Base-by-base conservation (phyloP, 2,329 filamentous ascomycete genomes). In the Trichoderma hamatum region DNA sequence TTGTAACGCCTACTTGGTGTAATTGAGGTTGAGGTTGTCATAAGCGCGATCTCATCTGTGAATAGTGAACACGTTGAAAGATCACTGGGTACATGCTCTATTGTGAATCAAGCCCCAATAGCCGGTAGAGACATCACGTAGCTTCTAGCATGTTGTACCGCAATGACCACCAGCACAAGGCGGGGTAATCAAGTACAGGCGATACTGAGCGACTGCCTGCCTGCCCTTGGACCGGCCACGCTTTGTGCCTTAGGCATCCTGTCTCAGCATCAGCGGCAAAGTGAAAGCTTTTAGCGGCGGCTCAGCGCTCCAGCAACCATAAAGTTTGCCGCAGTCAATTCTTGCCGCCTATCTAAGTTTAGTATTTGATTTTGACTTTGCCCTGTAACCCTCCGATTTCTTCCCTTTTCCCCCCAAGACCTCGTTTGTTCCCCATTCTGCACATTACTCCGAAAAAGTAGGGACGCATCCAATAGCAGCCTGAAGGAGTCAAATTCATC, bases 211-310 rank as follows among this genome's bases (percentile, higher is more conserved):
- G 30, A 34, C 28, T 21, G 16, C 28, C 26, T 49, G 16, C 36
- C 28, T 56, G 62, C 52, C 62, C 51, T 66, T 46, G 34, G 52
- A n/a, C 43, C 13, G 16, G 52, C 36, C 36, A 43, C 46, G 9
- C 19, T 60, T 70, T 24, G 24, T 70, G 69, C 69, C 69, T 70
- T 39, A 70, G 69, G 69, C 69, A 56, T 24, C 51, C 24, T n/a
- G 39, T 39, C 67, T 24, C 21, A 26, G 67, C 43, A 26, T n/a
- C 24, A 32, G 55, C 62, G 24, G 16, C 55, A 69, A 69, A 43
- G 55, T 70, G 63, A 67, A 34, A 30, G 39, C 46, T 54, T 56
- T 61, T 70, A 54, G 56, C 65, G 58, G 69, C 64, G 26, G 36
- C 36, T 51, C 64, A 70, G 68, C 68, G 64, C 64, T 62, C 55